Base-by-base conservation (phyloP, 2,329 filamentous ascomycete genomes). In the Chaetomium globosum region DNA sequence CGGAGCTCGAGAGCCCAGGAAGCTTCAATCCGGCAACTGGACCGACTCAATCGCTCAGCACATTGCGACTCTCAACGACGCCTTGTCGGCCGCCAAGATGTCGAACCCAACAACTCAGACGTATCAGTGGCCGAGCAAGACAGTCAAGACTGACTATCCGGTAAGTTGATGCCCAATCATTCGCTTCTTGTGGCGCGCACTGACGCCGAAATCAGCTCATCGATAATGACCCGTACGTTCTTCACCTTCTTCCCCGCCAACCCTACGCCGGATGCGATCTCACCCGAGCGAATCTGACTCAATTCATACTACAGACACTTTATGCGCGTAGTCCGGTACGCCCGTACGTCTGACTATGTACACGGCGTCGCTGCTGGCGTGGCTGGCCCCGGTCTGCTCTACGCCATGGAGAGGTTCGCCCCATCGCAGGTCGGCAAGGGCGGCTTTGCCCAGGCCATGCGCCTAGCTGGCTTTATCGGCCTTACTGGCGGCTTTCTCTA, bases 151-250 rank as follows among this genome's bases (percentile, higher is more conserved):
- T 73, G 89, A 95, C 67, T 98, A 91, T 78, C 94, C 94, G 65
- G 95, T 98, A 82, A 75, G 91, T 70, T 36, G 9, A 5, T 39
- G 33, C 12, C 53, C 65, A 73, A 74, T 73, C 71, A 67, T 62
- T 46, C 23, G 12, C 58, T 28, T 39, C 48, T 61, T 48, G 46
- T 43, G 55, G 26, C 28, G 6, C 30, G 36, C 31, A 61, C 69
- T 69, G 63, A 70, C 59, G 33, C 36, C 56, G 52, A 75, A 75
- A 72, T 71, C 81, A 99, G 95, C 90, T 98, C 82, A 98, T 99
- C 80, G 95, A 99, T 83, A 96, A 92, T 82, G 95, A 99, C 80
- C 95, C 95, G 93, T 97, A 93, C 77, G 89, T 79, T 68, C 36
- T 26, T 26, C 26, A 26, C 26, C 26, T 26, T 26, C 26, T 23